Evolutionary conservation across 805 yeast genomes (phyloP).

Genomic region (Tanozyma kutaoensis): DNA sequence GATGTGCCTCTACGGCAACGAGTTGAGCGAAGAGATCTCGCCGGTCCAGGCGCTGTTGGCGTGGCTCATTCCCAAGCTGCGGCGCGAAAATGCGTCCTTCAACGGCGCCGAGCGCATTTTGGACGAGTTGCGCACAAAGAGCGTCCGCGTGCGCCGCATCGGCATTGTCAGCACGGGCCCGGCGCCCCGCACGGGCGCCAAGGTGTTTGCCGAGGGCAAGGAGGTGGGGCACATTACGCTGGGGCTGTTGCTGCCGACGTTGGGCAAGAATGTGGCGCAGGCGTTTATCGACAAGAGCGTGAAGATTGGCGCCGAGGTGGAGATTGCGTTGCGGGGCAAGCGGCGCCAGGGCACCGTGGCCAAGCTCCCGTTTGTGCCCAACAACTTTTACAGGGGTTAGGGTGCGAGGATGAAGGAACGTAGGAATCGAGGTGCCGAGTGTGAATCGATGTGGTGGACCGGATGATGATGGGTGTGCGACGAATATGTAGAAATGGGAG

Average conservation of each 20-base stretch:
- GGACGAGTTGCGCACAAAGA: conserved; percentile 55
- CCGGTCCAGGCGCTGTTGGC: conserved; percentile 84
- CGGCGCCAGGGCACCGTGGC: conserved; percentile 60
- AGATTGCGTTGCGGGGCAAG: conserved; percentile 77
- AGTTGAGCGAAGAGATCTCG: conserved; percentile 62
- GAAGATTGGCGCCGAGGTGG: conserved; percentile 62
- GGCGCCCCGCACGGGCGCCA: conserved; percentile 76
- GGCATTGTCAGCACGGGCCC: conserved; percentile 77
- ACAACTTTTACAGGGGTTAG: conserved; percentile 43
- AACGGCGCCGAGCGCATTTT: conserved; percentile 68
- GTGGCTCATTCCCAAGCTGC: conserved; percentile 79
- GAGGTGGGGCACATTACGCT: conserved; percentile 46
- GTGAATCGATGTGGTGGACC: too few species aligned
- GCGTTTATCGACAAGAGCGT: conserved; percentile 66
- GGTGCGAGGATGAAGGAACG: too few species aligned
- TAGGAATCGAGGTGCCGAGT: too few species aligned
- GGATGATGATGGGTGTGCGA: too few species aligned
- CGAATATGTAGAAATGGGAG: too few species aligned
- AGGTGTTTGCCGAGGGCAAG: conserved; percentile 41
- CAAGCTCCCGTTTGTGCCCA: conserved; percentile 74
- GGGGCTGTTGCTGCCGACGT: conserved; percentile 45
- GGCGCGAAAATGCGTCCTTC: conserved; percentile 49
- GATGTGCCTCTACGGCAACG: conserved; percentile 95
- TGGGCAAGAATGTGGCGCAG: conserved; percentile 80
- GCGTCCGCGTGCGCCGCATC: conserved; percentile 46